phyloP scores from a whole-genome alignment of 805 yeast species.

The Candida palmyrensis region DNA sequence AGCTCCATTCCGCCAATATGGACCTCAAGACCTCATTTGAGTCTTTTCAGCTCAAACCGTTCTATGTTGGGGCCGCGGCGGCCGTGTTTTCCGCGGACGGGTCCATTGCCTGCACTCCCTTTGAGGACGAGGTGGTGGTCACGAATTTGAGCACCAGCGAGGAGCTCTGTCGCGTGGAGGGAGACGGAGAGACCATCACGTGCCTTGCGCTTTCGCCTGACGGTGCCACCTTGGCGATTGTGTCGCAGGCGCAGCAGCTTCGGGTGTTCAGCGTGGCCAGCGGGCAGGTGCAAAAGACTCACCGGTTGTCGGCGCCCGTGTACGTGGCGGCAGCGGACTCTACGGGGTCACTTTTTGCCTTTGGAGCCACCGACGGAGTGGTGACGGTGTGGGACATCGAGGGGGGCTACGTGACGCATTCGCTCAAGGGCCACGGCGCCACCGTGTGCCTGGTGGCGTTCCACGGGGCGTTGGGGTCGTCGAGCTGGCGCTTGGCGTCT shows the following conservation, averaged over 20 bases:
- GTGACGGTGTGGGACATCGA: constrained; percentile 90
- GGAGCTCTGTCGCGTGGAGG: constrained; percentile 59
- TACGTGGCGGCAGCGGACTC: constrained; percentile 72
- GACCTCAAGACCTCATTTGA: constrained; percentile 36
- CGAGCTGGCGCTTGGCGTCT: constrained; percentile 73
- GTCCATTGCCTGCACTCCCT: constrained; percentile 67
- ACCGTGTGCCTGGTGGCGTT: constrained; percentile 73
- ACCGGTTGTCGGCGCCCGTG: constrained; percentile 72
- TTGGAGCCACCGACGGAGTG: constrained; percentile 94
- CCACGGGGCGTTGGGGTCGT: constrained; percentile 63
- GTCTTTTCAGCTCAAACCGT: constrained; percentile 61
- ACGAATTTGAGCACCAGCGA: constrained; percentile 58
- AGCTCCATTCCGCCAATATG: constrained; percentile 2
- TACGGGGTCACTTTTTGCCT: constrained; percentile 81
- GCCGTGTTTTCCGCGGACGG: constrained; percentile 66
- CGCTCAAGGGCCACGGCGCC: constrained; percentile 89
- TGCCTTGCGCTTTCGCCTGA: constrained; percentile 74
- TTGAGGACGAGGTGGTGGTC: constrained; percentile 70
- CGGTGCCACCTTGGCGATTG: constrained; percentile 60
- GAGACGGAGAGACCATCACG: constrained; percentile 81
- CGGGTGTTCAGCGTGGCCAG: constrained; percentile 50
- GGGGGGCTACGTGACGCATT: constrained; percentile 83
- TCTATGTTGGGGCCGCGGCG: constrained; percentile 80
- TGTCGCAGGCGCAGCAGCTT: constrained; percentile 81
- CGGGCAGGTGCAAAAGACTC: constrained; percentile 37